Conservation (phyloP, 768 basidiomycete species). For the Panus rudis region DNA sequence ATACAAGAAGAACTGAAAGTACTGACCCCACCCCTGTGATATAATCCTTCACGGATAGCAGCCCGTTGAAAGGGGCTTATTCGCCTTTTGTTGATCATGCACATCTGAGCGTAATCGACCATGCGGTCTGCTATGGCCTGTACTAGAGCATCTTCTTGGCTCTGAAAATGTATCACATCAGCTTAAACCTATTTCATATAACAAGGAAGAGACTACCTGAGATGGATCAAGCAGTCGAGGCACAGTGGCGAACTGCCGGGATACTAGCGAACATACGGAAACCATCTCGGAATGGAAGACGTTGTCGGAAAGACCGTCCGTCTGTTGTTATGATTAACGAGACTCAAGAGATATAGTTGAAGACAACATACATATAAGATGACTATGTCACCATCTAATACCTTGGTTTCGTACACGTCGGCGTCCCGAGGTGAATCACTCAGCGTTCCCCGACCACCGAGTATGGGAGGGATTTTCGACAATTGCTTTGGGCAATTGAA, state of each 20-base stretch:
- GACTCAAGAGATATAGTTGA: background rate
- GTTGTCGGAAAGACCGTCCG: constrained; percentile 50
- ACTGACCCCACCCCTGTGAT: constrained; percentile 70
- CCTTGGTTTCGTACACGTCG: constrained; percentile 36
- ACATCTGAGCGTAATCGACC: constrained; percentile 59
- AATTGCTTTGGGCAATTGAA: constrained; percentile 42
- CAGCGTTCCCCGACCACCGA: constrained; percentile 16
- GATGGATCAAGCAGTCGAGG: too few species aligned
- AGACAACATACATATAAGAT: constrained; percentile 38
- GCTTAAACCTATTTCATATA: constrained; percentile 1
- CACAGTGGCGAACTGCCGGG: constrained; percentile 35
- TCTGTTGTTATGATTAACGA: constrained; percentile 27
- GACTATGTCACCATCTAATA: constrained; percentile 48
- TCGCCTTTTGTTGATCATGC: constrained; percentile 60
- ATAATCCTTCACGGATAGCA: constrained; percentile 57
- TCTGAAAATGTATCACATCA: constrained; percentile 10
- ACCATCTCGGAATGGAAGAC: constrained; percentile 64
- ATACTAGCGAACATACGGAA: constrained; percentile 61
- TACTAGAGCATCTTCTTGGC: constrained; percentile 53
- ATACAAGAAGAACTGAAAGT: constrained; percentile 3
- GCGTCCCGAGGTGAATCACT: constrained; percentile 37
- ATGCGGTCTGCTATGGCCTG: constrained; percentile 68
- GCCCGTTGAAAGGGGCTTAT: constrained; percentile 71
- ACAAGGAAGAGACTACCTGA: background rate
- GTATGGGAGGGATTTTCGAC: constrained; percentile 26